Percentiles rank a stretch among this genome's conserved stretches.
Evolutionary conservation across 2,329 filamentous ascomycete genomes (phyloP).

Genomic region (Emergomyces africanus): DNA sequence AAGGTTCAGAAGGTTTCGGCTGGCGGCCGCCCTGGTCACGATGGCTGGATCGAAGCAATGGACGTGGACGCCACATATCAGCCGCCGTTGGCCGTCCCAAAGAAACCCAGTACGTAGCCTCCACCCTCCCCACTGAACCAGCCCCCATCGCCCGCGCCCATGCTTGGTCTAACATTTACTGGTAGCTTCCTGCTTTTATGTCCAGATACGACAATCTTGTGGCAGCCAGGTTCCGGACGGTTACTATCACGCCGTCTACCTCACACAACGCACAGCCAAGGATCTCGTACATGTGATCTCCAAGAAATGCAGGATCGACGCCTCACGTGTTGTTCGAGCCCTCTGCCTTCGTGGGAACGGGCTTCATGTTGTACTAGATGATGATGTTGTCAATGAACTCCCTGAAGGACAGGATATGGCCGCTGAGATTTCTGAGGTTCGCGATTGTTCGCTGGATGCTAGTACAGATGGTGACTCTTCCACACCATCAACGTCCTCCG

Average conservation of each 20-base stretch:
- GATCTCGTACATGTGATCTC: constrained; percentile 64
- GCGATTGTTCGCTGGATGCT: constrained; percentile 19
- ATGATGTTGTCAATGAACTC: constrained; percentile 73
- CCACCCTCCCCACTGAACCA: not conserved
- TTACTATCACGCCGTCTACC: constrained; percentile 74
- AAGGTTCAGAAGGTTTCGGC: constrained; percentile 19
- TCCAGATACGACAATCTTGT: constrained; percentile 45
- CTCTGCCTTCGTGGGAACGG: constrained; percentile 62
- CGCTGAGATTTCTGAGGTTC: constrained; percentile 54
- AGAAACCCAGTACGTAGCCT: constrained; percentile 48
- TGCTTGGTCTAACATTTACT: constrained; percentile 1
- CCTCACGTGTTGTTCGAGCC: constrained; percentile 55
- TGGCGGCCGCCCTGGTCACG: constrained; percentile 34
- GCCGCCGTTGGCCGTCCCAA: constrained; percentile 57
- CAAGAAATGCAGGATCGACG: constrained; percentile 68
- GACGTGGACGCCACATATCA: constrained; percentile 81
- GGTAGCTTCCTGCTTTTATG: constrained; percentile 76
- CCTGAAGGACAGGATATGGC: constrained; percentile 86
- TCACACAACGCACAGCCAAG: constrained; percentile 60
- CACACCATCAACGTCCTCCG: constrained; percentile 2
- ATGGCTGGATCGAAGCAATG: constrained; percentile 79
- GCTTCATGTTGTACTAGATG: constrained; percentile 74
- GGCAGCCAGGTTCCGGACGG: constrained; percentile 37
- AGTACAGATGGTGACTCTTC: constrained; percentile 7
- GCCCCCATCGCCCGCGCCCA: not conserved